Conservation (phyloP, 768 basidiomycete species). For the Brasilioporus rufonigricans region DNA sequence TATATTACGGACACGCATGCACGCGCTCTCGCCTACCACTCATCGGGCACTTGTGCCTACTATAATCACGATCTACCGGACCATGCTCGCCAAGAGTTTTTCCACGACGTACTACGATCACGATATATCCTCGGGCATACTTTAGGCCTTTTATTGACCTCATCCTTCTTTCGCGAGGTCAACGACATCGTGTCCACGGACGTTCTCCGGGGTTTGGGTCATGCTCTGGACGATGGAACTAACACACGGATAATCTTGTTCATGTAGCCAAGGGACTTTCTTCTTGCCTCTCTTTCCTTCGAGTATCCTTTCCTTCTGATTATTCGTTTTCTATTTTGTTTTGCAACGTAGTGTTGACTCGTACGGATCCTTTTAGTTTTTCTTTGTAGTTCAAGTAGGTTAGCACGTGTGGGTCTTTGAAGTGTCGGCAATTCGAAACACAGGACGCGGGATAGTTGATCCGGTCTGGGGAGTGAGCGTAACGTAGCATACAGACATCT, state of each 20-base stretch:
- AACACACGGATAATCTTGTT: conserved; percentile 27
- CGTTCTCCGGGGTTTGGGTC: conserved; percentile 1
- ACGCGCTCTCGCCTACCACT: conserved; percentile 17
- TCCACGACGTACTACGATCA: conserved; percentile 21
- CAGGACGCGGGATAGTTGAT: background rate
- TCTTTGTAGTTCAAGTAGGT: conserved; percentile 6
- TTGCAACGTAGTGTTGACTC: conserved; percentile 19
- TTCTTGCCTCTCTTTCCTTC: background rate
- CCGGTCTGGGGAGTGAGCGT: background rate
- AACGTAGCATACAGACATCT: background rate
- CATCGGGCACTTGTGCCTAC: conserved; percentile 19
- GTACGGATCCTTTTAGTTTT: conserved; percentile 25
- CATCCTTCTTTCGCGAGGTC: conserved; percentile 14
- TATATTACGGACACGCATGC: conserved; percentile 28
- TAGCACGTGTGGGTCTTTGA: background rate
- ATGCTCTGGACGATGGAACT: conserved; percentile 24
- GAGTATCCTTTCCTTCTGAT: conserved; percentile 18
- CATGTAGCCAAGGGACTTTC: conserved; percentile 22
- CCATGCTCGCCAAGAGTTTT: conserved; percentile 5
- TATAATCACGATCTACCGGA: conserved; percentile 27
- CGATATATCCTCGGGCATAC: conserved; percentile 26
- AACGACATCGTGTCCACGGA: conserved; percentile 4
- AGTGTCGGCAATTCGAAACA: conserved; percentile 8
- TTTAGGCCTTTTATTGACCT: conserved; percentile 22
- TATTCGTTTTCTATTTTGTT: conserved; percentile 34